These are phyloP conservation scores for Athelia sp. DNA, from an alignment of 1,284 basidiomycete genomes.

Conservation along the genomic window DNA sequence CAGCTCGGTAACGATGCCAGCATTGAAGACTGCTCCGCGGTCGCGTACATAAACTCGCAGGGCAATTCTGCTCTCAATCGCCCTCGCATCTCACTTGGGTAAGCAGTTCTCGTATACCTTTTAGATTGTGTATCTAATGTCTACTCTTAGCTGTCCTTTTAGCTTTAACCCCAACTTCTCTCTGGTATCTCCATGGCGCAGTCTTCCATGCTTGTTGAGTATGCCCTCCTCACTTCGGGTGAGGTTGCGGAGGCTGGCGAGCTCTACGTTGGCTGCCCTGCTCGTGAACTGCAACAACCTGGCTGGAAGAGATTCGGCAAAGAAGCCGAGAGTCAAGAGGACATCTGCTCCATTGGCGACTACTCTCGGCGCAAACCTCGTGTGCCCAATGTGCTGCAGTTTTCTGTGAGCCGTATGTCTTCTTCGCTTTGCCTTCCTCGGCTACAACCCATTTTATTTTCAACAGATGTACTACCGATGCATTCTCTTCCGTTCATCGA, in stretches of 20 bases:
- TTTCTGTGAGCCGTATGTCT: slow-evolving; percentile 25
- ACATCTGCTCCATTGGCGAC: neutral
- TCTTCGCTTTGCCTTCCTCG: slow-evolving; percentile 9
- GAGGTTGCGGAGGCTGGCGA: slow-evolving; percentile 37
- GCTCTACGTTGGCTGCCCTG: slow-evolving; percentile 41
- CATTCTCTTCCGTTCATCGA: too few species aligned
- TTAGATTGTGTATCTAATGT: neutral
- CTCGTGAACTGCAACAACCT: slow-evolving; percentile 10
- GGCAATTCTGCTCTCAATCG: slow-evolving; percentile 38
- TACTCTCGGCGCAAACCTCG: slow-evolving; percentile 2
- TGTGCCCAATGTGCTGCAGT: slow-evolving; percentile 12
- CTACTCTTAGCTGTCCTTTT: slow-evolving; percentile 26
- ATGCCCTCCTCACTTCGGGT: slow-evolving; percentile 41
- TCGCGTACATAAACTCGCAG: slow-evolving; percentile 41
- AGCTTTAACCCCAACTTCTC: slow-evolving; percentile 39
- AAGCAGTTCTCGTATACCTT: slow-evolving; percentile 7
- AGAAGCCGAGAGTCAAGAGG: neutral
- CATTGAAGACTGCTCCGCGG: slow-evolving; percentile 39
- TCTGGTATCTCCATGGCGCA: slow-evolving; percentile 46
- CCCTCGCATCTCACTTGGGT: slow-evolving; percentile 34
- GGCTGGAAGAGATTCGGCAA: slow-evolving; percentile 5
- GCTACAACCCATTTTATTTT: neutral
- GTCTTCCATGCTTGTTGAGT: slow-evolving; percentile 41
- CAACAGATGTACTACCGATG: slow-evolving; percentile 11
- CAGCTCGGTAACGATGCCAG: slow-evolving; percentile 35